These are phyloP conservation scores for Lodderomyces oxycetoniae DNA, from an alignment of 1,139 yeast species.

Conservation along the genomic window DNA sequence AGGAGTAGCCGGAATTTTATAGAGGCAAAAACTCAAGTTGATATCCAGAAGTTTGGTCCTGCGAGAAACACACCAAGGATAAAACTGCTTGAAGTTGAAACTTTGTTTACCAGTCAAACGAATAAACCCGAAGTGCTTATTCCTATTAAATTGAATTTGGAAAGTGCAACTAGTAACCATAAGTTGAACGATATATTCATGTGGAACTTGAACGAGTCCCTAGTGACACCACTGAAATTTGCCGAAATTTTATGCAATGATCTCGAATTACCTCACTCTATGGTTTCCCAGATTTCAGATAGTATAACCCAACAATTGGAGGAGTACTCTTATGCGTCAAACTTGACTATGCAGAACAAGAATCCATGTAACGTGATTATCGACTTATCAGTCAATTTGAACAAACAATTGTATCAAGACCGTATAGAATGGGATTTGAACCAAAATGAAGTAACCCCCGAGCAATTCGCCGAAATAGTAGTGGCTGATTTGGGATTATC, in stretches of 20 bases:
- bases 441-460: conserved; percentile 69
- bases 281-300: conserved; percentile 62
- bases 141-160: conserved; percentile 76
- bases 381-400: conserved; percentile 76
- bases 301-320: conserved; percentile 77
- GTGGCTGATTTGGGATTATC: conserved; percentile 81
- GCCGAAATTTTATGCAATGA: conserved; percentile 78
- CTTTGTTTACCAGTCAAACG: conserved; percentile 24
- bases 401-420: conserved; percentile 83
- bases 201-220: conserved; percentile 83
- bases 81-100: conserved; percentile 21
- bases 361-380: conserved; percentile 72
- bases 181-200: conserved; percentile 76
- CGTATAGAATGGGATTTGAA: conserved; percentile 91
- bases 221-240: conserved; percentile 79
- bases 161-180: conserved; percentile 54
- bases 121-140: conserved; percentile 47
- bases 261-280: conserved; percentile 65
- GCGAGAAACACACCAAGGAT: conserved; percentile 33
- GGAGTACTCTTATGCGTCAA: conserved; percentile 54
- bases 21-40: conserved; percentile 23
- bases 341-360: conserved; percentile 61
- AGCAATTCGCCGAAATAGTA: conserved; percentile 72
- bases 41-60: conserved; percentile 31
- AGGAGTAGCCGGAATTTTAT: conserved; percentile 6